phyloP scores from a whole-genome alignment of 148 eudicot species.

The Rhododendron vialii region DNA sequence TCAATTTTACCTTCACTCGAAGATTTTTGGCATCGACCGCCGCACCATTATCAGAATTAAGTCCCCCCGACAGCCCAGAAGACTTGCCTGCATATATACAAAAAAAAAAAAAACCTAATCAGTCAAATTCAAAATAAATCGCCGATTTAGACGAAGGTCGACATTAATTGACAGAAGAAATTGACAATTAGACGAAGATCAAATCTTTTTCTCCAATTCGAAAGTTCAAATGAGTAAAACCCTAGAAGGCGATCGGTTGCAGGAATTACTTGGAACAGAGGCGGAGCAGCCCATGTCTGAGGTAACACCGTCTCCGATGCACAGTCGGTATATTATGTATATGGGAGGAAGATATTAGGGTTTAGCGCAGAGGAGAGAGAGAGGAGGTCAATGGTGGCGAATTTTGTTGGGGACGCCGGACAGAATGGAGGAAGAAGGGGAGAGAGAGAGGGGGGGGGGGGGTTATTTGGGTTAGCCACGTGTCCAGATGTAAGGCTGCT shows the following conservation, averaged over 20 bases:
- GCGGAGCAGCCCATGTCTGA: slow-evolving; percentile 43
- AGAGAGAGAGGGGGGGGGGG: background rate
- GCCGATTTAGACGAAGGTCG: background rate
- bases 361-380: background rate
- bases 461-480: background rate
- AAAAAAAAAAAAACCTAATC: background rate
- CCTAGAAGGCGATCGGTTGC: background rate
- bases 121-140: background rate
- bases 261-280: slow-evolving; percentile 35
- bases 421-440: too few relatives aligned
- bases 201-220: background rate
- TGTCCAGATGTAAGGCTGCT: too few relatives aligned
- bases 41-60: slow-evolving; percentile 40
- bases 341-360: background rate
- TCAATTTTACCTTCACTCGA: slow-evolving; percentile 54
- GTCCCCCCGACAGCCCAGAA: slow-evolving; percentile 41
- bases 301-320: background rate
- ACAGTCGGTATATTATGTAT: too few relatives aligned
- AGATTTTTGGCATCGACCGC: slow-evolving; percentile 55
- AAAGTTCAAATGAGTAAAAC: slow-evolving; percentile 6
- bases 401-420: too few relatives aligned
- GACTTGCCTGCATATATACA: slow-evolving; percentile 35
- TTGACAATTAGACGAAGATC: background rate
- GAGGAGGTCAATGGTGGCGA: too few relatives aligned
- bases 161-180: background rate